Percentiles rank a stretch among this genome's conserved stretches.
Conservation (phyloP, 805 yeast species). For the Candida arabinofermentans region DNA sequence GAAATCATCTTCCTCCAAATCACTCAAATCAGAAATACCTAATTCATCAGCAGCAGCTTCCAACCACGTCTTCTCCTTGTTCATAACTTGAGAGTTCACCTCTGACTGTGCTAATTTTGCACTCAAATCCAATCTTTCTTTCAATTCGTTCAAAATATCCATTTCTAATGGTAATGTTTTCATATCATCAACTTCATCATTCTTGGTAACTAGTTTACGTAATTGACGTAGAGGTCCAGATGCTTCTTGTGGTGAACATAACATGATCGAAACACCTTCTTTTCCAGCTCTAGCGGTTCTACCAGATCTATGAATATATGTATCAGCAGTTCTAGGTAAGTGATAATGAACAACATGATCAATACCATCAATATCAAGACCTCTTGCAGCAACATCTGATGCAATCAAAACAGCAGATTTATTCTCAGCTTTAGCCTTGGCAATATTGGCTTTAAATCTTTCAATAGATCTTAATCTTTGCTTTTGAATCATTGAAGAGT, state of each 20-base stretch:
- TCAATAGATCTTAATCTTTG: conserved; percentile 86
- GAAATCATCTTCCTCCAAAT: conserved; percentile 67
- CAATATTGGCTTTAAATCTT: conserved; percentile 54
- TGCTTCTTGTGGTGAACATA: conserved; percentile 92
- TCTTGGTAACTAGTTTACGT: conserved; percentile 45
- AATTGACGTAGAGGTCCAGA: conserved; percentile 81
- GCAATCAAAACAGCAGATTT: conserved; percentile 73
- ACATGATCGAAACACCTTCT: conserved; percentile 92
- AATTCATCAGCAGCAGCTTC: conserved; percentile 89
- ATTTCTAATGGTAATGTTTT: conserved; percentile 72
- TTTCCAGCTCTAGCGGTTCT: conserved; percentile 96
- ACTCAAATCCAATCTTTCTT: conserved; percentile 65
- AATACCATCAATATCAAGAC: conserved; percentile 85
- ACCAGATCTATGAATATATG: conserved; percentile 93
- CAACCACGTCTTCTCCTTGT: conserved; percentile 77
- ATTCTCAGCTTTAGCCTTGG: conserved; percentile 34
- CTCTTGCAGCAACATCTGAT: conserved; percentile 98
- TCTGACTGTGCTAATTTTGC: conserved; percentile 72
- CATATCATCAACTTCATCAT: conserved; percentile 45
- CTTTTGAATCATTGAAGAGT: conserved; percentile 93
- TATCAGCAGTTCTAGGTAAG: conserved; percentile 90
- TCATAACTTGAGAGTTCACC: conserved; percentile 46
- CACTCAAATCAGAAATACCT: conserved; percentile 70
- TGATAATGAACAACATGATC: conserved; percentile 96
- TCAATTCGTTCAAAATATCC: conserved; percentile 65